These are phyloP conservation scores for Ceratocystis colombiana DNA, from an alignment of 2,329 filamentous ascomycete species.

Conservation along the genomic window DNA sequence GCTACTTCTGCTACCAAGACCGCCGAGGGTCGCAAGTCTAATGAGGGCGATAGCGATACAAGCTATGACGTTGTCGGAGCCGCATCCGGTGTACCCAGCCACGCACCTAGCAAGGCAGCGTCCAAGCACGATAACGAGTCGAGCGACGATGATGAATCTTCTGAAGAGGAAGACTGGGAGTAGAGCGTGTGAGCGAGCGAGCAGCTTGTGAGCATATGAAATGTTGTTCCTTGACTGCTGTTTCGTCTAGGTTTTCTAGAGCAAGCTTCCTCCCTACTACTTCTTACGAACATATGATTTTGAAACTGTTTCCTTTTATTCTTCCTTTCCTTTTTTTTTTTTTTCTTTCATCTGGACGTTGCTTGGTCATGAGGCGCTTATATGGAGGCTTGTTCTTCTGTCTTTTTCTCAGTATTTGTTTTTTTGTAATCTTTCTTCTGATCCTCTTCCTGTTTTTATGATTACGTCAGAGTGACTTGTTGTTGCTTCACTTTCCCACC, in stretches of 20 bases:
- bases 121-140: constrained; percentile 46
- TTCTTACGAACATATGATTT: constrained; percentile 21
- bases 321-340: constrained; percentile 14
- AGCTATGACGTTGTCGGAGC: constrained; percentile 90
- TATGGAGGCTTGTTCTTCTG: constrained; percentile 11
- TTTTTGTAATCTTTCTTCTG: constrained; percentile 1
- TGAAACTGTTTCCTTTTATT: neutral
- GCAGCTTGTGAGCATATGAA: neutral
- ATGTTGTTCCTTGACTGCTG: neutral
- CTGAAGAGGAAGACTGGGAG: constrained; percentile 64
- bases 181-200: constrained; percentile 33
- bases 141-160: constrained; percentile 44
- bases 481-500: neutral
- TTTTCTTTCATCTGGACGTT: constrained; percentile 19
- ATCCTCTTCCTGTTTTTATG: neutral
- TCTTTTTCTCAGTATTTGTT: constrained; percentile 4
- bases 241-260: neutral
- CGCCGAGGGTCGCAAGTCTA: constrained; percentile 58
- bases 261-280: neutral
- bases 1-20: constrained; percentile 42
- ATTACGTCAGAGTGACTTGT: neutral
- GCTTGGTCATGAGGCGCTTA: constrained; percentile 15
- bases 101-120: constrained; percentile 48
- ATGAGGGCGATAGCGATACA: constrained; percentile 86
- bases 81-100: constrained; percentile 64